These are phyloP conservation scores for Alternaria atra DNA, from an alignment of 2,329 filamentous ascomycete genomes.

Conservation along the genomic window DNA sequence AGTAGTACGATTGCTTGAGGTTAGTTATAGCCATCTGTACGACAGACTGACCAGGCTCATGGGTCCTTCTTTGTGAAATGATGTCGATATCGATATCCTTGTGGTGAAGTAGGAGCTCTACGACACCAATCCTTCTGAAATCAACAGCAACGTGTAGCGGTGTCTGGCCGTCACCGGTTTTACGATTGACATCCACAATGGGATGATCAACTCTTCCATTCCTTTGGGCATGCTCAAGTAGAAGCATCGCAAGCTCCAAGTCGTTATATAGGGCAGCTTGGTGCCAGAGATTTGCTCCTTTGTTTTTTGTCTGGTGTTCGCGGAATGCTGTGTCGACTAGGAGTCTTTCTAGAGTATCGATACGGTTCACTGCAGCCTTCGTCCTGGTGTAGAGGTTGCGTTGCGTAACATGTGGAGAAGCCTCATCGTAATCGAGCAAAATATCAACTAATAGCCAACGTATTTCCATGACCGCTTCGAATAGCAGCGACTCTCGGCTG, in stretches of 20 bases:
- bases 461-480: not conserved
- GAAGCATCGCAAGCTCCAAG: not conserved
- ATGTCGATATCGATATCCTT: not conserved
- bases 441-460: not conserved
- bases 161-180: not conserved
- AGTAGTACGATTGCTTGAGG: too few relatives aligned
- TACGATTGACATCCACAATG: not conserved
- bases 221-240: not conserved
- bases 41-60: not conserved
- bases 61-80: not conserved
- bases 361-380: not conserved
- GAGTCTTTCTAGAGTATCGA: not conserved
- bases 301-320: too few relatives aligned
- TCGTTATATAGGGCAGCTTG: not conserved
- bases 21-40: not conserved
- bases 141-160: not conserved
- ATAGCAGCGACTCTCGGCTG: not conserved
- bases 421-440: not conserved
- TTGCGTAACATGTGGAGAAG: too few relatives aligned
- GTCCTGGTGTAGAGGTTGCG: not conserved
- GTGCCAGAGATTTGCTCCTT: not conserved
- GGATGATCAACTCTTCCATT: not conserved
- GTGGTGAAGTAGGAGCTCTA: not conserved
- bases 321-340: not conserved
- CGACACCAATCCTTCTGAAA: not conserved